Evolutionary conservation across 2,329 filamentous ascomycete species (phyloP).

Genomic region (Zasmidium angulare): DNA sequence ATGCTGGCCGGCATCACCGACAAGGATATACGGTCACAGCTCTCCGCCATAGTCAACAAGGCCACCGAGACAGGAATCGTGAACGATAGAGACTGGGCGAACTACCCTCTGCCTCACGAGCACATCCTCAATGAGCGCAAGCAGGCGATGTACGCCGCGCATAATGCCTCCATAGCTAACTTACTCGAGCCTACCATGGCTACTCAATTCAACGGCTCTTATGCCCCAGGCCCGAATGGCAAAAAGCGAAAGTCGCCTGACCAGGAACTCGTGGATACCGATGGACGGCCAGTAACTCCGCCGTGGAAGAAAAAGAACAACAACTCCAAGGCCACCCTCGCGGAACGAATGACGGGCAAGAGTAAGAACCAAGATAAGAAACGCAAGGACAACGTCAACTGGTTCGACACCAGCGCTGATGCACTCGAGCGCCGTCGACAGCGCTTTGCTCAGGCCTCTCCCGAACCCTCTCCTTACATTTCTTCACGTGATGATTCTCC

Average conservation of each 20-base stretch:
- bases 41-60: constrained; percentile 81
- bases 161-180: constrained; percentile 30
- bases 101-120: constrained; percentile 79
- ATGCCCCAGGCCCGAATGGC: constrained; percentile 33
- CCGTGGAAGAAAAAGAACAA: constrained; percentile 70
- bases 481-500: constrained; percentile 50
- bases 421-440: constrained; percentile 84
- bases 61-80: constrained; percentile 72
- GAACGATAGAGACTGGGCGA: constrained; percentile 76
- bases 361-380: constrained; percentile 50
- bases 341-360: constrained; percentile 72
- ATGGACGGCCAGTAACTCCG: constrained; percentile 52
- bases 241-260: constrained; percentile 84
- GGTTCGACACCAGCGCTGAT: constrained; percentile 61
- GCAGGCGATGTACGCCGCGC: constrained; percentile 38
- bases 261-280: constrained; percentile 53
- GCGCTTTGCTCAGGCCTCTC: constrained; percentile 63
- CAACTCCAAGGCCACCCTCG: constrained; percentile 59
- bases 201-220: constrained; percentile 4
- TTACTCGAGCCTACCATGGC: constrained; percentile 19
- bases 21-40: constrained; percentile 75
- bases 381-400: constrained; percentile 44
- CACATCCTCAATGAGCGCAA: constrained; percentile 71
- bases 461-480: constrained; percentile 52
- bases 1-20: constrained; percentile 43